Conservation (phyloP, 495 filamentous ascomycete species). For the Saxispiralis lemnorum region DNA sequence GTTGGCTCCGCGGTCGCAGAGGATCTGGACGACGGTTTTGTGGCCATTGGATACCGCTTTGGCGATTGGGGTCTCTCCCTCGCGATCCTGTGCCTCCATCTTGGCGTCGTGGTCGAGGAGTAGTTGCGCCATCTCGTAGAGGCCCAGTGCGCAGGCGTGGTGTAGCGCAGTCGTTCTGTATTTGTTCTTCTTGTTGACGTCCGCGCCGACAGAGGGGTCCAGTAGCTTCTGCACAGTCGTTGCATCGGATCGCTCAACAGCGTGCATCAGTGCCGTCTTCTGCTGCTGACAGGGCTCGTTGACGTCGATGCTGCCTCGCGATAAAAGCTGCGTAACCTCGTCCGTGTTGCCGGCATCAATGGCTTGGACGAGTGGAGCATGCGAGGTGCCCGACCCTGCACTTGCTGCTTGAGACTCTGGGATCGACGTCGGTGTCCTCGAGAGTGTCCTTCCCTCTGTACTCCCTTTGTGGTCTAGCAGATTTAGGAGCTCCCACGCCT, state of each 20-base stretch:
- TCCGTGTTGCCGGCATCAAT: slow-evolving; percentile 4
- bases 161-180: slow-evolving; percentile 4
- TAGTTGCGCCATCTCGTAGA: slow-evolving; percentile 1
- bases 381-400: not conserved
- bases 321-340: not conserved
- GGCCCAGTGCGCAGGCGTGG: slow-evolving; percentile 1
- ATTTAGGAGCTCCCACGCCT: not conserved
- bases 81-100: slow-evolving; percentile 5
- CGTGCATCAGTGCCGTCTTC: slow-evolving; percentile 8
- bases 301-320: not conserved
- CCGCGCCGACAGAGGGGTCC: slow-evolving; percentile 4
- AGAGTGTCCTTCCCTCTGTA: too few species aligned
- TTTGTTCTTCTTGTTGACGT: not conserved
- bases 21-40: not conserved
- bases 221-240: slow-evolving; percentile 3
- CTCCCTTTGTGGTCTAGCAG: not conserved
- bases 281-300: not conserved
- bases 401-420: too few species aligned
- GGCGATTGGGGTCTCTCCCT: slow-evolving; percentile 3
- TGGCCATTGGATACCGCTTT: slow-evolving; percentile 3
- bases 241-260: slow-evolving; percentile 1
- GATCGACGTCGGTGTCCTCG: too few species aligned
- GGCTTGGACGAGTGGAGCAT: not conserved
- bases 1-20: slow-evolving; percentile 1
- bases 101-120: slow-evolving; percentile 5